phyloP scores from a whole-genome alignment of 106 monocot genomes.

The Iris macrosiphon region DNA sequence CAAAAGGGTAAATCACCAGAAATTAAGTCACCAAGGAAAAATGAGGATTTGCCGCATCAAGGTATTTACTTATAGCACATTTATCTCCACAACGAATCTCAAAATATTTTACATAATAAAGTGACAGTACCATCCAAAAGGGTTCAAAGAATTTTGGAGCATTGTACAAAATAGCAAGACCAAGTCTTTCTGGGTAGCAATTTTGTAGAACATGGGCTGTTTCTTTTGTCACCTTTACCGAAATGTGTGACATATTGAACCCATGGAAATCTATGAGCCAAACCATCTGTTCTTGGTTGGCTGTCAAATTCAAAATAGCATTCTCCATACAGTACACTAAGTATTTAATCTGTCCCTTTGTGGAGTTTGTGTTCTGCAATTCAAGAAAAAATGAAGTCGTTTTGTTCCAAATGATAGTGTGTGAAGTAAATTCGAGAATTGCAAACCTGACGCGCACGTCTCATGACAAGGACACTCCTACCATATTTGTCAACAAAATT shows the following conservation, averaged over 20 bases:
- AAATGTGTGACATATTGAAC: constrained; percentile 39
- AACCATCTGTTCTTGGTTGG: constrained; percentile 76
- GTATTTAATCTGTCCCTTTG: constrained; percentile 62
- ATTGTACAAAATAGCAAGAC: constrained; percentile 49
- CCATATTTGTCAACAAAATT: constrained; percentile 48
- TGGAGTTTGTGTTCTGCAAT: constrained; percentile 47
- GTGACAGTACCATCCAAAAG: constrained; percentile 54
- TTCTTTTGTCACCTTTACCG: constrained; percentile 46
- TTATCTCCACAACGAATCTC: too few species aligned
- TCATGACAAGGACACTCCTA: constrained; percentile 49
- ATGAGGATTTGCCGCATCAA: too few species aligned
- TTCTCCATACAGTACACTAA: constrained; percentile 94
- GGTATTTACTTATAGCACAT: too few species aligned
- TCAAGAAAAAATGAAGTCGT: background rate
- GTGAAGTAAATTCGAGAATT: background rate
- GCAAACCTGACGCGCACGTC: constrained; percentile 38
- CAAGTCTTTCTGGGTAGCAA: constrained; percentile 62
- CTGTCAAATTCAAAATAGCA: constrained; percentile 62
- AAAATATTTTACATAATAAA: too few species aligned
- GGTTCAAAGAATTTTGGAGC: constrained; percentile 72
- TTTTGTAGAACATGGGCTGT: constrained; percentile 55
- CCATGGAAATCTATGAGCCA: constrained; percentile 74
- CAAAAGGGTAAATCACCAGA: too few species aligned
- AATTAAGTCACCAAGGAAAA: too few species aligned
- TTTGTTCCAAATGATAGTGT: background rate